phyloP scores from a whole-genome alignment of 805 yeast genomes.

The Candida broadrunensis region DNA sequence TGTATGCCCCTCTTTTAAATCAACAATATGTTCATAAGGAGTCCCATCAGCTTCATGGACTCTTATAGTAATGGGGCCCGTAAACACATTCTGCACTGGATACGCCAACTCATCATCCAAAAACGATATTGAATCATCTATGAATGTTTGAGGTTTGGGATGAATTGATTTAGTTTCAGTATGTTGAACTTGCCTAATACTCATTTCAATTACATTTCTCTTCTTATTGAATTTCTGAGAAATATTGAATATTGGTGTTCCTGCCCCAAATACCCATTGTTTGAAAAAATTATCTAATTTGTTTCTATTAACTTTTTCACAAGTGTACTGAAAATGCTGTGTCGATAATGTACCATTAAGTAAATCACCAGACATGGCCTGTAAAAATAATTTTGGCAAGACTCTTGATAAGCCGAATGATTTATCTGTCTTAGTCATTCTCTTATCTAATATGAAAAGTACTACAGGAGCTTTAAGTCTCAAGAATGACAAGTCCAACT shows the following conservation, averaged over 20 bases:
- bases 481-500: conserved; percentile 64
- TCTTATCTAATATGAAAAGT: conserved; percentile 74
- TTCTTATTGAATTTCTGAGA: conserved; percentile 93
- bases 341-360: conserved; percentile 75
- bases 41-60: conserved; percentile 98
- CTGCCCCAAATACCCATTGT: conserved; percentile 90
- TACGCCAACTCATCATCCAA: conserved; percentile 40
- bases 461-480: conserved; percentile 83
- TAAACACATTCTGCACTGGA: conserved; percentile 54
- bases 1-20: conserved; percentile 78
- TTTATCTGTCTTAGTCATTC: conserved; percentile 96
- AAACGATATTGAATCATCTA: conserved; percentile 42
- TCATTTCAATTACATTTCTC: conserved; percentile 91
- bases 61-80: conserved; percentile 95
- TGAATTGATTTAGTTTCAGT: conserved; percentile 46
- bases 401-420: conserved; percentile 91
- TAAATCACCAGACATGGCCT: conserved; percentile 94
- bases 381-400: conserved; percentile 84
- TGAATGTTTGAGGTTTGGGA: conserved; percentile 39
- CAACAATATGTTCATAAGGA: conserved; percentile 96
- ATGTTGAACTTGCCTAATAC: conserved; percentile 83
- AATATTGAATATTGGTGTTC: conserved; percentile 84
- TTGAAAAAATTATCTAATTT: conserved; percentile 79
- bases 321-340: conserved; percentile 83
- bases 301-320: conserved; percentile 90